phyloP scores from a whole-genome alignment of 208 protist species.

The Trypanosoma platydactyli region DNA sequence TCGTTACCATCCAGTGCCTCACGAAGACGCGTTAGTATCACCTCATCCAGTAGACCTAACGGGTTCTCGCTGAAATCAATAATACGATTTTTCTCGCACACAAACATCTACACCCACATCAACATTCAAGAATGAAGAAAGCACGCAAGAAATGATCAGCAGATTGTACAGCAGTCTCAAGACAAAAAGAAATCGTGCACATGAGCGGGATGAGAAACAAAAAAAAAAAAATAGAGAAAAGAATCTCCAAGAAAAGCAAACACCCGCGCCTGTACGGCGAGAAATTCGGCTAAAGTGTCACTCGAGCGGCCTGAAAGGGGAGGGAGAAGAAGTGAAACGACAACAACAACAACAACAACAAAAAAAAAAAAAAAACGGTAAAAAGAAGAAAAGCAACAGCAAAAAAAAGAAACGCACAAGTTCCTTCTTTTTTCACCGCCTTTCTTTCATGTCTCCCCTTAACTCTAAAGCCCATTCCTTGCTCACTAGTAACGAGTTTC shows the following conservation, averaged over 20 bases:
- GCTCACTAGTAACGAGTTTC: neutral
- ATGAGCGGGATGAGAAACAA: too few relatives aligned
- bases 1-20: slow-evolving; percentile 51
- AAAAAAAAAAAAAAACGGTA: slow-evolving; percentile 9
- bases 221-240: too few relatives aligned
- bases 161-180: too few relatives aligned
- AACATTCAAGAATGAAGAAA: too few relatives aligned
- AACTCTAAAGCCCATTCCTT: slow-evolving; percentile 1
- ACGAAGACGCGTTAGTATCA: slow-evolving; percentile 53
- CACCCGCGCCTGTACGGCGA: too few relatives aligned
- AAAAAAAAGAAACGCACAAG: slow-evolving; percentile 10
- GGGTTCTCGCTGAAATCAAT: slow-evolving; percentile 73
- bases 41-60: slow-evolving; percentile 40
- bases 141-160: too few relatives aligned
- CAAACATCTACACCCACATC: slow-evolving; percentile 17
- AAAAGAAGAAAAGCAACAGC: slow-evolving; percentile 6
- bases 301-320: too few relatives aligned
- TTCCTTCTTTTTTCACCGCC: neutral
- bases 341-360: slow-evolving; percentile 2
- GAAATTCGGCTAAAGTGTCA: too few relatives aligned
- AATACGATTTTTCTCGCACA: slow-evolving; percentile 25
- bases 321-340: slow-evolving; percentile 4
- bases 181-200: too few relatives aligned
- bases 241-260: too few relatives aligned
- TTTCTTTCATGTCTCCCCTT: neutral